Conservation (phyloP, 2,329 filamentous ascomycete species). For the Didymella arachidicola region DNA sequence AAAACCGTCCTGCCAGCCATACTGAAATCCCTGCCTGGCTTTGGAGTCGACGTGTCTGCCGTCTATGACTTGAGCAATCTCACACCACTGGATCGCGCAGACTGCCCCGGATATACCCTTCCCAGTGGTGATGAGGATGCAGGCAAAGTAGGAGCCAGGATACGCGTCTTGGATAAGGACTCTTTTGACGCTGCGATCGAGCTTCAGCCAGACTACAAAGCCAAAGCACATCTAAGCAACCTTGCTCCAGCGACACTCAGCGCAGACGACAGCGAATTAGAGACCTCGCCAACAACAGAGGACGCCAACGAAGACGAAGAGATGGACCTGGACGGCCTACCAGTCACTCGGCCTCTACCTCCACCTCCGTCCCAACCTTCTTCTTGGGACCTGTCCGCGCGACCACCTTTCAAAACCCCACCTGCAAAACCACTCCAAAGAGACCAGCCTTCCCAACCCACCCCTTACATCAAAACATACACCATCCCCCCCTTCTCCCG, state of each 20-base stretch:
- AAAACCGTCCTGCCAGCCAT: constrained; percentile 33
- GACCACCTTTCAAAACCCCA: background rate
- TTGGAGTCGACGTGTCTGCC: constrained; percentile 32
- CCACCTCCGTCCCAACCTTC: background rate
- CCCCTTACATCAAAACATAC: background rate
- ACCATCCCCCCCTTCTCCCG: background rate
- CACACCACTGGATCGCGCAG: constrained; percentile 23
- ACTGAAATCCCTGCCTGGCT: constrained; percentile 25
- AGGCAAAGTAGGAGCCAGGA: constrained; percentile 36
- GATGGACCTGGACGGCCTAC: constrained; percentile 14
- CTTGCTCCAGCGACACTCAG: background rate
- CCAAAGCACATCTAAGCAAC: constrained; percentile 17
- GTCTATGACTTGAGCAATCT: constrained; percentile 29
- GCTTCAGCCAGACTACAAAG: constrained; percentile 33
- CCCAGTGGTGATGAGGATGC: constrained; percentile 23
- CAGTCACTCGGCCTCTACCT: background rate
- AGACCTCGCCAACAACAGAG: background rate
- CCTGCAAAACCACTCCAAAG: background rate
- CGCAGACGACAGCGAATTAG: background rate
- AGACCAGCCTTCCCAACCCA: background rate
- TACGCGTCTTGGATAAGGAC: constrained; percentile 44
- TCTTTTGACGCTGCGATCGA: constrained; percentile 45
- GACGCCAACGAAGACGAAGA: background rate
- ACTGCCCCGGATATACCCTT: constrained; percentile 36
- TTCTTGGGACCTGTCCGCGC: constrained; percentile 12